Evolutionary conservation across 306 rosid species (phyloP), one percentile per base, ranked within the genome.

Genomic region (Mimosa bimucronata): DNA sequence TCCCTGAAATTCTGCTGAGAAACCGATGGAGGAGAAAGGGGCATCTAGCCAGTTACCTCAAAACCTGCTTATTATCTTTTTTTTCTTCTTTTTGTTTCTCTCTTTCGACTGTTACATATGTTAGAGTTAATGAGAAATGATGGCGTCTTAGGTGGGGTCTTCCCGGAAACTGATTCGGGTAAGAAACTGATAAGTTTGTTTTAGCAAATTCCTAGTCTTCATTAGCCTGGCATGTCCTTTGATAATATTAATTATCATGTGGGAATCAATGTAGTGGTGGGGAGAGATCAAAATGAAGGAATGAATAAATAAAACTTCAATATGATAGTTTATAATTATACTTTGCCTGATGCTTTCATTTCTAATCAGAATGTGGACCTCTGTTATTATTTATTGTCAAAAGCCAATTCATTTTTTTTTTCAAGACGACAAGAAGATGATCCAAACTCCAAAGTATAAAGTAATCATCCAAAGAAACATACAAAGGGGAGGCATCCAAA

Each of bases 401-500:
- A 86, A 77, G 83, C 74, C 40, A 66, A 71, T 0, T 15, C 19
- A 82, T 75, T 3, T 68, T 71, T 68, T 71, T 77, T 78, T 66
- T 76, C 74, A 28, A 46, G 55, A 29, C 25, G 85, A 77, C 81
- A 71, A 71, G 77, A 77, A 80, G 77, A 77, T 45, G 57, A 77
- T 80, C 73, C 69, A 60, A 61, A 61, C 74, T 80, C 73, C 69
- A 60, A 61, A 61, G 10, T 61, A 28, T 13, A 61, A 61, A 61
- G 15, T 61, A 61, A 14, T 61, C 18, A 61, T 6, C 37, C 60
- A 79, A 48, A 64, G 73, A 72, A 66, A 73, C 69, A 50, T 72
- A 73, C 81, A 84, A 80, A 26, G 67, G 76, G 70, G 64, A 1
- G 79, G 89, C 87, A 83, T 87, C 89, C 88, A 68, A 83, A 71